These are phyloP conservation scores for Saturnispora mendoncae DNA, from an alignment of 805 yeast species.

Conservation along the genomic window DNA sequence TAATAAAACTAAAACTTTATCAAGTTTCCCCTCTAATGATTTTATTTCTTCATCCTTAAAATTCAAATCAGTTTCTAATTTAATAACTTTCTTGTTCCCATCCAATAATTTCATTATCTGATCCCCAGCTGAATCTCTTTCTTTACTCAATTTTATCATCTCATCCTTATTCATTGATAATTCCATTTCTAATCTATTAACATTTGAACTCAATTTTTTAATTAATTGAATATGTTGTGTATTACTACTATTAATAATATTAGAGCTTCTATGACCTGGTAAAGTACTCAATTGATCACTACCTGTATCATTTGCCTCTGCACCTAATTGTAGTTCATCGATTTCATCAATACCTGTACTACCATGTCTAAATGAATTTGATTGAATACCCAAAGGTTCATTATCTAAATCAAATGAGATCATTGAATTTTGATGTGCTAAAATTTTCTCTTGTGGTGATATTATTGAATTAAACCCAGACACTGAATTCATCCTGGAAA, in stretches of 20 bases:
- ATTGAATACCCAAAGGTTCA: slow-evolving; percentile 6
- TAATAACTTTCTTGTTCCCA: slow-evolving; percentile 39
- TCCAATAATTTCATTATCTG: slow-evolving; percentile 56
- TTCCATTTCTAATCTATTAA: slow-evolving; percentile 76
- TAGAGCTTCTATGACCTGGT: slow-evolving; percentile 3
- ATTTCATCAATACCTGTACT: neutral
- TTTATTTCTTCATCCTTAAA: slow-evolving; percentile 17
- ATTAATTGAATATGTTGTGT: slow-evolving; percentile 48
- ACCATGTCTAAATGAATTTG: slow-evolving; percentile 1
- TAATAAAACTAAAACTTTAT: slow-evolving; percentile 55
- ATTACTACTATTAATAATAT: slow-evolving; percentile 1
- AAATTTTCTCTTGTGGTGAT: slow-evolving; percentile 15
- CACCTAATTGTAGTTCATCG: slow-evolving; percentile 13
- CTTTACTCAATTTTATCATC: slow-evolving; percentile 40
- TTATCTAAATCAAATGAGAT: slow-evolving; percentile 11
- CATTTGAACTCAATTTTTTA: slow-evolving; percentile 65
- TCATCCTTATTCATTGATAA: slow-evolving; percentile 57
- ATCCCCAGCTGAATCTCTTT: slow-evolving; percentile 58
- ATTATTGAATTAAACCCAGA: slow-evolving; percentile 7
- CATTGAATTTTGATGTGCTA: slow-evolving; percentile 17
- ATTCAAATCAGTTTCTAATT: slow-evolving; percentile 23
- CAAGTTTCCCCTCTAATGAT: slow-evolving; percentile 19
- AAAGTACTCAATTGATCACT: slow-evolving; percentile 12
- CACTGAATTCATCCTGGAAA: slow-evolving; percentile 10
- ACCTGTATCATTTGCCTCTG: slow-evolving; percentile 11